phyloP scores from a whole-genome alignment of 176 grass and related monocot species.

The Eragrostis nindensis region DNA sequence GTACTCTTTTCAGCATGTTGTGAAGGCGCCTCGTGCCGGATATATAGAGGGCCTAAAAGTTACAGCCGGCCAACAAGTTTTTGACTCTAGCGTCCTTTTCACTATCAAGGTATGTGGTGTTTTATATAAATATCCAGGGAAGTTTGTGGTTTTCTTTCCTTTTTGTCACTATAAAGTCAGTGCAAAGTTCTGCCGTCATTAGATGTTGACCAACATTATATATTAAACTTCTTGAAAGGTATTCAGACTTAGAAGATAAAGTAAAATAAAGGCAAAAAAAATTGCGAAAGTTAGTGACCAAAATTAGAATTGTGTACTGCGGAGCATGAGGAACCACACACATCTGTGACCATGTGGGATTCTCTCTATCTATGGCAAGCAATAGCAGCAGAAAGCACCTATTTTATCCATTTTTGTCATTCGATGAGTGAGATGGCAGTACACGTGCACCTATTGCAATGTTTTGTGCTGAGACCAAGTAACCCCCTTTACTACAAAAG shows the following conservation, averaged over 20 bases:
- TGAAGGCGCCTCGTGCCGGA: conserved; percentile 74
- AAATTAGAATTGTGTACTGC: background rate
- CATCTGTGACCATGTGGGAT: background rate
- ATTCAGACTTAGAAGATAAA: background rate
- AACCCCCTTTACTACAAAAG: background rate
- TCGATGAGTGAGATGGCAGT: background rate
- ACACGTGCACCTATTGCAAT: no score
- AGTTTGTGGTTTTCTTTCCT: background rate
- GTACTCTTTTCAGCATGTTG: conserved; percentile 68
- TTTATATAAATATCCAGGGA: conserved; percentile 7
- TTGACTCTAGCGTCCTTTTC: conserved; percentile 86
- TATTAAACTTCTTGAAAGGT: background rate
- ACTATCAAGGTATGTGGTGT: conserved; percentile 60
- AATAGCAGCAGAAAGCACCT: background rate
- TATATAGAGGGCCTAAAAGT: conserved; percentile 76
- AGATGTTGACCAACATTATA: background rate
- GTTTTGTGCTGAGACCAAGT: background rate
- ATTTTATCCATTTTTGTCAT: background rate
- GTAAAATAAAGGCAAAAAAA: background rate
- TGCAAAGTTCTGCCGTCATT: background rate
- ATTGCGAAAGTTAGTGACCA: background rate
- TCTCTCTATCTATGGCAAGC: background rate
- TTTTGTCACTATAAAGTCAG: conserved; percentile 3
- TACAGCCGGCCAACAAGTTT: conserved; percentile 86
- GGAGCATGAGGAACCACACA: background rate